A percentile compares a stretch with the other conserved stretches of the same genome.
phyloP scores from a whole-genome alignment of 208 protist species.

The Trypanosoma theileri region DNA sequence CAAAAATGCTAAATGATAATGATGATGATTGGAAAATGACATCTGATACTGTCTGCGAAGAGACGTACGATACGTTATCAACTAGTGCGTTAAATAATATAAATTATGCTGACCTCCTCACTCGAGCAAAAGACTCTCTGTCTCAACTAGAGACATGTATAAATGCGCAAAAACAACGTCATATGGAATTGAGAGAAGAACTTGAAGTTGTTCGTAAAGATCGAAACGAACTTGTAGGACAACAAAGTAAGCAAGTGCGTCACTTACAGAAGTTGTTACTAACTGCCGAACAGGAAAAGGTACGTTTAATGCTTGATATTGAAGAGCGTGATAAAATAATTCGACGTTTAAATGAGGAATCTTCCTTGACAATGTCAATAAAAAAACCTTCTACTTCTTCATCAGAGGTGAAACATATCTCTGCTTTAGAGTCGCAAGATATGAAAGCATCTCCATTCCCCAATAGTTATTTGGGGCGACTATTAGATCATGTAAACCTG shows the following conservation, averaged over 20 bases:
- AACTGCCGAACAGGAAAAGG: slow-evolving; percentile 34
- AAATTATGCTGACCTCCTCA: not conserved
- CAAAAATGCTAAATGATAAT: not conserved
- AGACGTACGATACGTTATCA: not conserved
- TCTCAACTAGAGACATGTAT: slow-evolving; percentile 9
- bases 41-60: not conserved
- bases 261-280: slow-evolving; percentile 46
- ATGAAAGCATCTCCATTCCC: not conserved
- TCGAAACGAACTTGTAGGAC: slow-evolving; percentile 65
- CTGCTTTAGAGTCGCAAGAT: not conserved
- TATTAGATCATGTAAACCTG: slow-evolving; percentile 8
- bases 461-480: not conserved
- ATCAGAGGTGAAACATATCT: not conserved
- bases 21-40: not conserved
- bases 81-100: not conserved
- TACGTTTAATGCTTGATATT: slow-evolving; percentile 8
- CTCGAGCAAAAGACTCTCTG: slow-evolving; percentile 6
- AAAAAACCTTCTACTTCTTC: too few relatives aligned
- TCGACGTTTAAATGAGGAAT: not conserved
- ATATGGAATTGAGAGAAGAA: slow-evolving; percentile 47
- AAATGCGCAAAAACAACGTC: slow-evolving; percentile 11
- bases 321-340: slow-evolving; percentile 5
- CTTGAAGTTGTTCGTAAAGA: slow-evolving; percentile 68
- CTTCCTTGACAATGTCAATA: not conserved
- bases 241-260: slow-evolving; percentile 48